Percentiles rank a stretch among this genome's conserved stretches.
Evolutionary conservation across 306 rosid species (phyloP).

Genomic region (Cucumis melo): DNA sequence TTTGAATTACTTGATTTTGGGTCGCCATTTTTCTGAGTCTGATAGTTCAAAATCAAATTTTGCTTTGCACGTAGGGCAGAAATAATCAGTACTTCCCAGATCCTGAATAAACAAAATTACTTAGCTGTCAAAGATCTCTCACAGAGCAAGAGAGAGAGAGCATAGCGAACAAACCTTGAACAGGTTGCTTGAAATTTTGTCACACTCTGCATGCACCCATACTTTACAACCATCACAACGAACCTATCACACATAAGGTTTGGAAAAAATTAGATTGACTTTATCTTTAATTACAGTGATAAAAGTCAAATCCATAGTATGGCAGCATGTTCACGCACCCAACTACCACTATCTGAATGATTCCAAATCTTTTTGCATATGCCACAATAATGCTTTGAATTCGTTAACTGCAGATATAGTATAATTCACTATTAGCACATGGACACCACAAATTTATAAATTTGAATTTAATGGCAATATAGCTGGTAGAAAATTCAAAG

Average conservation of each 20-base stretch:
- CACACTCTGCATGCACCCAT: conserved; percentile 98
- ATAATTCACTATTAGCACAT: conserved; percentile 4
- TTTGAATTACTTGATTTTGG: conserved; percentile 67
- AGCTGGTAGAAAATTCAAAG: conserved; percentile 9
- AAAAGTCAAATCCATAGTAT: conserved; percentile 7
- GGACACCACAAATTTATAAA: conserved; percentile 4
- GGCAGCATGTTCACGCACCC: conserved; percentile 56
- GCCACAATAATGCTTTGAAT: conserved; percentile 90
- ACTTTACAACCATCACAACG: conserved; percentile 99
- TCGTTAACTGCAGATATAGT: conserved; percentile 48
- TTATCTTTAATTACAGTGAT: background rate
- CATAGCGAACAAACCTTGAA: conserved; percentile 49
- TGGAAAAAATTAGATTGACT: conserved; percentile 1
- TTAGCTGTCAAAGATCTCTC: conserved; percentile 9
- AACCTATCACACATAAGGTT: conserved; percentile 40
- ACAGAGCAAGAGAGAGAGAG: conserved; percentile 4
- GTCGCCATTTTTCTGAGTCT: conserved; percentile 69
- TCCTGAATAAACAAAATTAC: conserved; percentile 41
- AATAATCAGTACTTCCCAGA: conserved; percentile 87
- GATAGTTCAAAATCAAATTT: conserved; percentile 93
- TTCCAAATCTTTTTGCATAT: conserved; percentile 91
- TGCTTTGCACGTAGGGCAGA: conserved; percentile 94
- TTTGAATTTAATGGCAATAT: background rate
- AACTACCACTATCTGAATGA: conserved; percentile 92
- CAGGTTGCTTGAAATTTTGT: conserved; percentile 65